Conservation (phyloP, 2,329 filamentous ascomycete genomes). For the Helicocarpus griseus region DNA sequence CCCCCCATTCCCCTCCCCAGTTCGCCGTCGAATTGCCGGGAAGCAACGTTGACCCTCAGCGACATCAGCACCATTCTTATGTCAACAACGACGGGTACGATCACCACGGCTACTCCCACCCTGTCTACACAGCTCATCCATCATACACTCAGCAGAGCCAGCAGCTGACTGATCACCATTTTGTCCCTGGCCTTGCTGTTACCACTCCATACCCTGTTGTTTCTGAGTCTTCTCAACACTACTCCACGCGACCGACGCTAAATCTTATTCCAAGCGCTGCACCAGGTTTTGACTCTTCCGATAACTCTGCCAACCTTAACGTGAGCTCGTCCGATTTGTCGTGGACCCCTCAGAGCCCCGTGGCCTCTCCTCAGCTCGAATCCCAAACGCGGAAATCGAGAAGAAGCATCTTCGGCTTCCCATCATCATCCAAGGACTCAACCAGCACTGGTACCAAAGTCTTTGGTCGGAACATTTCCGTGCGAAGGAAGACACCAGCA, state of each 20-base stretch:
- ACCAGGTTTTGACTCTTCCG: background rate
- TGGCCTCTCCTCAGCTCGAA: conserved; percentile 9
- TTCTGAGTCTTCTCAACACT: background rate
- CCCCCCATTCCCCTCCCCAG: background rate
- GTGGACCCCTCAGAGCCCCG: conserved; percentile 9
- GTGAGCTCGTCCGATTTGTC: conserved; percentile 5
- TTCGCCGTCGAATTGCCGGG: background rate
- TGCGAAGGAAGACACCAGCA: conserved; percentile 16
- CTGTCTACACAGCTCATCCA: conserved; percentile 7
- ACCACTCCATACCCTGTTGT: background rate
- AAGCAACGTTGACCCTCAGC: background rate
- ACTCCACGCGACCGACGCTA: conserved; percentile 5
- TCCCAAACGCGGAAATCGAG: conserved; percentile 12
- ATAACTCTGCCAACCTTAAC: conserved; percentile 3
- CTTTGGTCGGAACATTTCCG: conserved; percentile 19
- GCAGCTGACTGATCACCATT: background rate
- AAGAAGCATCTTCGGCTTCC: conserved; percentile 18
- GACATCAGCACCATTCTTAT: background rate
- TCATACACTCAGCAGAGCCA: conserved; percentile 1
- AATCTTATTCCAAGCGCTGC: conserved; percentile 8
- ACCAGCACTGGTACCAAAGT: conserved; percentile 7
- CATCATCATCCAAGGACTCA: conserved; percentile 11
- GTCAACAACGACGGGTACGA: conserved; percentile 3
- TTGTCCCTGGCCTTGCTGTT: background rate
- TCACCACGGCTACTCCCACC: conserved; percentile 9